Base-by-base conservation (phyloP, 139 green algal species). In the Ulvella scutata region DNA sequence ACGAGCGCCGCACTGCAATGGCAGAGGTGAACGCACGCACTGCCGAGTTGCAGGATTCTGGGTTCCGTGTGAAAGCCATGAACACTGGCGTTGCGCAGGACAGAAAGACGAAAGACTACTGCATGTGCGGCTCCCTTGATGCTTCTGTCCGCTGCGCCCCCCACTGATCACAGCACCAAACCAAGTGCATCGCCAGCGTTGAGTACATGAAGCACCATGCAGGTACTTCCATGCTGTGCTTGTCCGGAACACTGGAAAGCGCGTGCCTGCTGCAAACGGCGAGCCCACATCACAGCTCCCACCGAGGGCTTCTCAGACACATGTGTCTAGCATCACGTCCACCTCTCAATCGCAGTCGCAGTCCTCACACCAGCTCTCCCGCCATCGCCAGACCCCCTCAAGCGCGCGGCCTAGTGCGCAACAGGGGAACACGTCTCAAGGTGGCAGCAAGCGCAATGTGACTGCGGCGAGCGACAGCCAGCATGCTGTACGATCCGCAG, bases 141-240 rank as follows among this genome's bases (percentile, higher is more conserved):
- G 21, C 40, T 20, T 59, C 17, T 59, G 40, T 17, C 40, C 40
- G 21, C 40, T 59, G 17, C 17, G 40, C 40, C 40, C 17, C 17
- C 21, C 17, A 26, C 17, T 20, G 40, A 59, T 17, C 17, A 59
- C 40, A 59, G 1, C 40, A 17, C 17, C 17, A 20, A 1, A 26
- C 21, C 17, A 59, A 59, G 40, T 59, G 40, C 21, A 20, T 59
- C 17, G 17, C 17, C 1, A 20, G 40, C 40, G 21, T 59, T 17
- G 40, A 59, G 17, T 17, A 2, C 40, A 2, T 1, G 40, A 20
- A 59, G 17, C 17, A 20, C 17, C 0, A 6, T 67, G 51, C 51
- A 67, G 51, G 51, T 67, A 67, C 51, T 67, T 67, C 2, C 51
- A 67, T 67, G 51, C 51, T n/a, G 51, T 67, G 51, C 51, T 67